Percentiles rank a stretch among this genome's conserved stretches.
Conservation (phyloP, 345 rosid genomes). For the Aquilaria yunnanensis region DNA sequence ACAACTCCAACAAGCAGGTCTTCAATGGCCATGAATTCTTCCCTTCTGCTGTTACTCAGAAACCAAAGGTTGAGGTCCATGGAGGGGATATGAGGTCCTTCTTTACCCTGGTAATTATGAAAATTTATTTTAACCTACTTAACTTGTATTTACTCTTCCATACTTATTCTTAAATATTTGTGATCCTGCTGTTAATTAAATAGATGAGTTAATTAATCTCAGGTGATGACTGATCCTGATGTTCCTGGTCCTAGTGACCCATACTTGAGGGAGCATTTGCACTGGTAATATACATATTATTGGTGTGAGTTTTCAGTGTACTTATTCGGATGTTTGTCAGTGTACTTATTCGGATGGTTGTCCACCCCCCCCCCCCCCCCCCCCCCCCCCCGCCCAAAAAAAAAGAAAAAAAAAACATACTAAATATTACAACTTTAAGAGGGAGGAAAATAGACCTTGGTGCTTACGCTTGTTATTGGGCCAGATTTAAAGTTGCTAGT, state of each 20-base stretch:
- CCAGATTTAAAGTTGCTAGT: no score
- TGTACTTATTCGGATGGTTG: no score
- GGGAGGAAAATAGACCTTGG: no score
- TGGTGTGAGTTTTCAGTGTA: no score
- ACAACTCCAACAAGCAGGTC: conserved; percentile 60
- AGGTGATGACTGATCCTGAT: conserved; percentile 99
- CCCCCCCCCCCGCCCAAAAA: no score
- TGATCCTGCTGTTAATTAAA: neutral
- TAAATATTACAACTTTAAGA: no score
- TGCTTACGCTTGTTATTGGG: no score
- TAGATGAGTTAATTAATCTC: neutral
- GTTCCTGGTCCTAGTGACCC: conserved; percentile 99
- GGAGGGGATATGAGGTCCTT: conserved; percentile 90
- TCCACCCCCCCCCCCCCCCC: no score
- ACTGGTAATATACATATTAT: conserved; percentile 44
- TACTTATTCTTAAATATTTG: neutral
- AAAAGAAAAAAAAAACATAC: no score
- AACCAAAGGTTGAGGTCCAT: conserved; percentile 83
- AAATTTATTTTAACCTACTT: neutral
- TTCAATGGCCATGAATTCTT: conserved; percentile 84
- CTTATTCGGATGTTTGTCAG: no score
- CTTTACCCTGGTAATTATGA: conserved; percentile 70
- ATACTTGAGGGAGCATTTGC: conserved; percentile 84
- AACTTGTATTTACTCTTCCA: neutral
- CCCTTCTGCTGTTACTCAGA: conserved; percentile 61